A percentile compares a stretch with the other conserved stretches of the same genome.
Evolutionary conservation across 2,329 filamentous ascomycete species (phyloP).

Genomic region (Orbilia blumenaviensis): DNA sequence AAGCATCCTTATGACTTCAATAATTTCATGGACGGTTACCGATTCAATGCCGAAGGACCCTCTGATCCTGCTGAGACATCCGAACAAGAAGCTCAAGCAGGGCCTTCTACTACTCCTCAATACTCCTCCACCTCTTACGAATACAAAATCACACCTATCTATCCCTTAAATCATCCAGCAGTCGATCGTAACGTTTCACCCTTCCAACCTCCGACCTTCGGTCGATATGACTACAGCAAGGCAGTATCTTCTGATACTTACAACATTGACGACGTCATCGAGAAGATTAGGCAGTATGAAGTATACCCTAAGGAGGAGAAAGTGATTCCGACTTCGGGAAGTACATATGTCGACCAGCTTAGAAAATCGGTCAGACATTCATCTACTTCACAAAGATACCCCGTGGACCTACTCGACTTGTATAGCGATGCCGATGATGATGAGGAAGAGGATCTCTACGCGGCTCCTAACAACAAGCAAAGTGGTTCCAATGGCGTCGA

Average conservation of each 20-base stretch:
- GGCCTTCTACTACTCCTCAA: not conserved
- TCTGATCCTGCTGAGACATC: too few species aligned
- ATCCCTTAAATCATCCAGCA: not conserved
- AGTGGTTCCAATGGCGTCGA: too few species aligned
- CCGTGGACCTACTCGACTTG: not conserved
- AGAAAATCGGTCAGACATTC: not conserved
- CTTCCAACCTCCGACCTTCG: not conserved
- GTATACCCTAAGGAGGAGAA: not conserved
- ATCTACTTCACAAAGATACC: not conserved
- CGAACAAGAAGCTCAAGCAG: not conserved
- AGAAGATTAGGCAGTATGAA: not conserved
- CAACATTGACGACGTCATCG: not conserved
- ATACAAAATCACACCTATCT: too few species aligned
- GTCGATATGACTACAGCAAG: not conserved
- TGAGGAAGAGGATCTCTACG: not conserved
- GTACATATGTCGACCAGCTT: not conserved
- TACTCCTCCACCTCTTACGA: not conserved
- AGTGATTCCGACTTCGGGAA: not conserved
- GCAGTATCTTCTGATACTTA: not conserved
- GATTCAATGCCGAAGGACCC: not conserved
- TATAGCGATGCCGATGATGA: too few species aligned
- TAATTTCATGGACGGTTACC: not conserved
- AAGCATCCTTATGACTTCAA: constrained; percentile 25
- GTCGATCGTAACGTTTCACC: not conserved
- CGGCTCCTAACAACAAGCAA: not conserved